phyloP scores from a whole-genome alignment of 176 grass and related monocot species.

The Bonia amplexicaulis region DNA sequence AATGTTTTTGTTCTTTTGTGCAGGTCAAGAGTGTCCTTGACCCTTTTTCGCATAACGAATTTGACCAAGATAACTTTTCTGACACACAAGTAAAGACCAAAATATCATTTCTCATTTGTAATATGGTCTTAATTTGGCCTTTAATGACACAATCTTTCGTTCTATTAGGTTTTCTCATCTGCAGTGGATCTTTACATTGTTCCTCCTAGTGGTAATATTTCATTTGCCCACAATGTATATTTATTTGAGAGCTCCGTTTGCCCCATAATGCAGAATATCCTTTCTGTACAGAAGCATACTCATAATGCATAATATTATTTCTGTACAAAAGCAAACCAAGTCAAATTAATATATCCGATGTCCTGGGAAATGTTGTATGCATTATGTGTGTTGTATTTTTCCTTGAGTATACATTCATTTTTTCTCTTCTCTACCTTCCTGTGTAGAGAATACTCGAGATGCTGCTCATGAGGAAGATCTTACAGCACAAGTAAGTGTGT shows the following conservation, averaged over 20 bases:
- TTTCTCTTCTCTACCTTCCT: slow-evolving; percentile 14
- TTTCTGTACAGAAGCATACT: neutral
- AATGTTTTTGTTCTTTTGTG: slow-evolving; percentile 32
- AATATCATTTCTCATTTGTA: neutral
- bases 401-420: neutral
- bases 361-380: neutral
- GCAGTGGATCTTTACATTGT: slow-evolving; percentile 66
- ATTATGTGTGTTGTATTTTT: neutral
- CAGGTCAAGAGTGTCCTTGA: slow-evolving; percentile 98
- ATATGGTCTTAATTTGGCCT: neutral
- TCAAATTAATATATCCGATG: neutral
- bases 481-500: slow-evolving; percentile 58
- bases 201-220: slow-evolving; percentile 73
- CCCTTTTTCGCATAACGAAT: slow-evolving; percentile 69
- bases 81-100: slow-evolving; percentile 68
- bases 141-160: slow-evolving; percentile 1
- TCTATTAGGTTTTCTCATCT: slow-evolving; percentile 61
- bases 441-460: slow-evolving; percentile 88
- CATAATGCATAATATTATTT: neutral
- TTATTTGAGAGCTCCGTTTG: neutral
- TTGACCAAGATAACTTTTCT: slow-evolving; percentile 59
- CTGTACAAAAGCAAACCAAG: neutral
- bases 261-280: neutral
- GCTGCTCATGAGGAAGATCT: slow-evolving; percentile 69
- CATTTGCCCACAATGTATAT: neutral